Evolutionary conservation across 2,329 filamentous ascomycete species (phyloP).

Genomic region (Penicillium verrucosum): DNA sequence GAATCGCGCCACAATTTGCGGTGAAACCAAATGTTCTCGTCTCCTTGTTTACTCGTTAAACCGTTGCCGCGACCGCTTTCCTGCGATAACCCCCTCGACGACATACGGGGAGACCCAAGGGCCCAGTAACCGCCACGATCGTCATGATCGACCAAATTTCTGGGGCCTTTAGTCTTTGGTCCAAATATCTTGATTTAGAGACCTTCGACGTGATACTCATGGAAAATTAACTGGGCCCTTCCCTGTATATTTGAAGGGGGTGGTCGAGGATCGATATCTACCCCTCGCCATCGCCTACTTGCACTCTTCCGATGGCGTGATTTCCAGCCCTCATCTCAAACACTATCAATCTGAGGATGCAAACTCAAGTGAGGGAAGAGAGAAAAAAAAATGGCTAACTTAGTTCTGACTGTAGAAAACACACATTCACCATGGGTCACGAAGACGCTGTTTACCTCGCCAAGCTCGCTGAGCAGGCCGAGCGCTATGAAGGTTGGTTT

Average conservation of each 20-base stretch:
- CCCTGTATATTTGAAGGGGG: background rate
- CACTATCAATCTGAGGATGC: background rate
- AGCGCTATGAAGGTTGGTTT: slow-evolving; percentile 93
- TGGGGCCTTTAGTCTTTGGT: background rate
- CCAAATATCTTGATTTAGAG: background rate
- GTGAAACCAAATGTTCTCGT: slow-evolving; percentile 1
- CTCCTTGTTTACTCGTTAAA: slow-evolving; percentile 22
- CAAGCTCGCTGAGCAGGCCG: slow-evolving; percentile 99
- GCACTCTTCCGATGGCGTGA: slow-evolving; percentile 25
- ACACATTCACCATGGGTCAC: slow-evolving; percentile 80
- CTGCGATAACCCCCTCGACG: slow-evolving; percentile 12
- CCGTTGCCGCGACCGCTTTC: slow-evolving; percentile 25
- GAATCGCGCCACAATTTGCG: slow-evolving; percentile 3
- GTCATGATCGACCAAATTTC: slow-evolving; percentile 10
- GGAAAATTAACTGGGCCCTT: slow-evolving; percentile 4
- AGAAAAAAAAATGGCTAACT: background rate
- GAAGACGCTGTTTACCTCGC: slow-evolving; percentile 99
- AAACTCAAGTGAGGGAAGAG: background rate
- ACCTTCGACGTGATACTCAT: slow-evolving; percentile 2
- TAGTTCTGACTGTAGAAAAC: slow-evolving; percentile 26
- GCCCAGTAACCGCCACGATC: slow-evolving; percentile 10
- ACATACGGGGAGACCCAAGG: slow-evolving; percentile 11
- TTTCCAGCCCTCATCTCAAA: slow-evolving; percentile 10
- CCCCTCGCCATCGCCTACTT: slow-evolving; percentile 22
- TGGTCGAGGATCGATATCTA: slow-evolving; percentile 10